Evolutionary conservation across 768 basidiomycete genomes (phyloP), one percentile per base, ranked within the genome.

Genomic region (Xanthoconium purpureum): DNA sequence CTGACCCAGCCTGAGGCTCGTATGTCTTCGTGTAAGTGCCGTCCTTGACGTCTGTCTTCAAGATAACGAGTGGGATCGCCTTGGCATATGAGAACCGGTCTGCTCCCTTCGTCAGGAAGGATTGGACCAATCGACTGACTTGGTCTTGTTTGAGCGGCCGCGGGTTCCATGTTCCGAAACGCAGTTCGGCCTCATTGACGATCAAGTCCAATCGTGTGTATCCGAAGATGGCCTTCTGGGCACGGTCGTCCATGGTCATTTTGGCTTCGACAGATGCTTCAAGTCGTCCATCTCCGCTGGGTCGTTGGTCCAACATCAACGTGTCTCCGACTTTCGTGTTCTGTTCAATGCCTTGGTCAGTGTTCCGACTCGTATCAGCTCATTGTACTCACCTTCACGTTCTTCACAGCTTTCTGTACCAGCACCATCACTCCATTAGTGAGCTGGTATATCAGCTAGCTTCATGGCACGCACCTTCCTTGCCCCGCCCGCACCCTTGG

Each of bases 91-190:
- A 2, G 17, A 42, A 42, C 11, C 20, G 10, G 10, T 52, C 52
- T 5, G 43, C 35, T 0, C 52, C 52, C 6, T 36, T 45, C 3
- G 33, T 44, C 5, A 52, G 3, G 8, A 52, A 52, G 2, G 52
- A 52, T n/a, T 45, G 43, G 2, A 45, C 35, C 1, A 52, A 24
- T 3, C 11, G 18, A 2, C 13, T 35, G 12, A 51, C 32, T 20
- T 51, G 50, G 0, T 40, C 29, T n/a, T 1, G n/a, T 17, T 36
- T 8, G 8, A 52, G 11, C 0, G 43, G 52, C 8, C n/a, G 33
- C 28, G 28, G 17, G 11, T 52, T 52, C 51, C 51, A 52, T 3
- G 2, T 44, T 5, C 51, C 43, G 17, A 52, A 52, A 3, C n/a
- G 15, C 11, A 45, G 9, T 0, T 52, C 43, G 0, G 1, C 3